Evolutionary conservation across 2,329 filamentous ascomycete genomes (phyloP).

Genomic region (Trichoderma sp.): DNA sequence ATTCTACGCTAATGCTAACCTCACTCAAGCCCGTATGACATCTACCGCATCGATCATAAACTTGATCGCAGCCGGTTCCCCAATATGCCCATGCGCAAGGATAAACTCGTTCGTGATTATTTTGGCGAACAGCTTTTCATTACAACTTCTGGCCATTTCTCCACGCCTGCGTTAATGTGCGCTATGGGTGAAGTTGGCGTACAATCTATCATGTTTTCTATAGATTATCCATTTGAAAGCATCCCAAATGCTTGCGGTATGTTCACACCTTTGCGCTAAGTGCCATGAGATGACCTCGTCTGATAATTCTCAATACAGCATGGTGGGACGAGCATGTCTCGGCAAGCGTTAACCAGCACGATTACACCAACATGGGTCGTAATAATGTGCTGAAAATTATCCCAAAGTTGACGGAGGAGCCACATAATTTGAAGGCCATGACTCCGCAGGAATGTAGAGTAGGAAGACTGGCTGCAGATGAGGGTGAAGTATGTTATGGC

Average conservation of each 20-base stretch:
- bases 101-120: slow-evolving; percentile 48
- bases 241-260: slow-evolving; percentile 15
- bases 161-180: slow-evolving; percentile 50
- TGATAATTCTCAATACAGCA: background rate
- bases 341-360: slow-evolving; percentile 14
- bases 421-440: slow-evolving; percentile 7
- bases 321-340: slow-evolving; percentile 18
- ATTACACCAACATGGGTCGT: slow-evolving; percentile 11
- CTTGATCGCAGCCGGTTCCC: slow-evolving; percentile 46
- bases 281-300: background rate
- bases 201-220: slow-evolving; percentile 50
- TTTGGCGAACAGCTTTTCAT: slow-evolving; percentile 57
- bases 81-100: slow-evolving; percentile 53
- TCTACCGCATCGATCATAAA: slow-evolving; percentile 53
- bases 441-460: slow-evolving; percentile 7
- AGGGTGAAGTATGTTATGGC: slow-evolving; percentile 11
- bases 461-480: background rate
- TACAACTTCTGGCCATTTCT: slow-evolving; percentile 57
- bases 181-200: slow-evolving; percentile 49
- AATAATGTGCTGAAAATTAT: slow-evolving; percentile 9
- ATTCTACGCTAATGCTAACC: background rate
- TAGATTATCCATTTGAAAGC: slow-evolving; percentile 52
- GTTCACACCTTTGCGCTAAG: background rate
- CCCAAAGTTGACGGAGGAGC: background rate
- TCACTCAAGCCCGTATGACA: slow-evolving; percentile 39